Percentiles rank a stretch among this genome's conserved stretches.
These are phyloP conservation scores for Fusarium redolens DNA, from an alignment of 2,329 filamentous ascomycete genomes.

Conservation along the genomic window DNA sequence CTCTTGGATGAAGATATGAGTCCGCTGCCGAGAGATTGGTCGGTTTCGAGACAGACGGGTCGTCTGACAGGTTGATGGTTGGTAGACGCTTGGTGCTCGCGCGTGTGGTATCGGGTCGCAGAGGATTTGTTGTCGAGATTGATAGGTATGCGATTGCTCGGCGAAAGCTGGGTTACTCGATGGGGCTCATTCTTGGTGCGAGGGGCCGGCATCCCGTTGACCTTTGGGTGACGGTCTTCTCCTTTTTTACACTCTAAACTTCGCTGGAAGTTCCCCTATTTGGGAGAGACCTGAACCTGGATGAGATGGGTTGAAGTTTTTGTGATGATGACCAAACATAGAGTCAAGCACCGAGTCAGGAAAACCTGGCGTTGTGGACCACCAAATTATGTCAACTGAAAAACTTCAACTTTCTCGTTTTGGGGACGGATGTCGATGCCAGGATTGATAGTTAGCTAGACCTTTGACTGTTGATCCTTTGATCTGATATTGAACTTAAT, in stretches of 20 bases:
- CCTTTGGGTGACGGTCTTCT: slow-evolving; percentile 40
- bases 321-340: slow-evolving; percentile 92
- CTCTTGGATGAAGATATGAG: slow-evolving; percentile 89
- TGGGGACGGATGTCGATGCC: neutral
- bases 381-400: slow-evolving; percentile 50
- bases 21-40: slow-evolving; percentile 61
- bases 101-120: slow-evolving; percentile 57
- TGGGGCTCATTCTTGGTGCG: slow-evolving; percentile 99
- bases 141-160: slow-evolving; percentile 99
- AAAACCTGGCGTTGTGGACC: slow-evolving; percentile 48
- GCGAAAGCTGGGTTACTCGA: slow-evolving; percentile 86
- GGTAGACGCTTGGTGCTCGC: slow-evolving; percentile 61
- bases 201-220: slow-evolving; percentile 67
- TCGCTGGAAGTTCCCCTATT: slow-evolving; percentile 55
- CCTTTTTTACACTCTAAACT: slow-evolving; percentile 52
- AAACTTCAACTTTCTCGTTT: slow-evolving; percentile 40
- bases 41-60: slow-evolving; percentile 19
- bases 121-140: slow-evolving; percentile 87
- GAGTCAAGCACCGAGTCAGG: slow-evolving; percentile 96
- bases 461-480: neutral
- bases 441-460: neutral
- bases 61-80: slow-evolving; percentile 51
- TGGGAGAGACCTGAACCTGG: slow-evolving; percentile 33
- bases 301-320: slow-evolving; percentile 62
- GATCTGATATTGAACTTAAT: neutral